Conservation (phyloP, 352 stramenopile species). For the Phytophthora sp. region DNA sequence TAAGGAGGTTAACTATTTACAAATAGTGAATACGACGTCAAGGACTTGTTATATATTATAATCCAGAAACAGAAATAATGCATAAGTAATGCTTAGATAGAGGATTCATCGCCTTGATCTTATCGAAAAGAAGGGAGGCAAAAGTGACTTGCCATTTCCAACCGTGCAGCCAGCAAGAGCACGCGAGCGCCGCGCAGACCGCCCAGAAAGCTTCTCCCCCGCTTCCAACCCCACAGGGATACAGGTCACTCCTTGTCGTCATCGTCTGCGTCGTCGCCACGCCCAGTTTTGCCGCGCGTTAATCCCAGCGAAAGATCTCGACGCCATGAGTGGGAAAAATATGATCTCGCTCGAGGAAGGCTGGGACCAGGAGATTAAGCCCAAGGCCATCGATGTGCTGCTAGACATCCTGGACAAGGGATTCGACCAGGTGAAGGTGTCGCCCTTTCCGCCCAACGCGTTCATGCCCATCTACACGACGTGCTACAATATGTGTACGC, state of each 20-base stretch:
- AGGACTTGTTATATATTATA: slow-evolving; percentile 6
- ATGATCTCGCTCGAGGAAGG: slow-evolving; percentile 88
- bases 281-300: background rate
- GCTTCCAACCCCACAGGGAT: too few species aligned
- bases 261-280: background rate
- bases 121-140: slow-evolving; percentile 22
- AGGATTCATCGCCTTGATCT: slow-evolving; percentile 28
- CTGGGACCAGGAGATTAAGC: slow-evolving; percentile 90
- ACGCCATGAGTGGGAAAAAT: slow-evolving; percentile 72
- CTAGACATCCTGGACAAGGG: slow-evolving; percentile 87
- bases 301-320: slow-evolving; percentile 13
- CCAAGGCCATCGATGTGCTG: slow-evolving; percentile 89
- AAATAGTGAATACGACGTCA: too few species aligned
- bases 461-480: slow-evolving; percentile 93
- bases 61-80: background rate
- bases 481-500: slow-evolving; percentile 99
- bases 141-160: slow-evolving; percentile 19
- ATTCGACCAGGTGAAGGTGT: slow-evolving; percentile 83
- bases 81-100: slow-evolving; percentile 5
- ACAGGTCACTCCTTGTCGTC: background rate
- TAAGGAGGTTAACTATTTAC: background rate
- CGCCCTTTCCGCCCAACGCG: slow-evolving; percentile 80
- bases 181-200: too few species aligned
- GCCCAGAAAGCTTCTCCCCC: slow-evolving; percentile 9
- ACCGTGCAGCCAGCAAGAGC: too few species aligned